Evolutionary conservation across 148 eudicot species (phyloP), one percentile per base, ranked within the genome.

Genomic region (Hydrangea macrophylla): DNA sequence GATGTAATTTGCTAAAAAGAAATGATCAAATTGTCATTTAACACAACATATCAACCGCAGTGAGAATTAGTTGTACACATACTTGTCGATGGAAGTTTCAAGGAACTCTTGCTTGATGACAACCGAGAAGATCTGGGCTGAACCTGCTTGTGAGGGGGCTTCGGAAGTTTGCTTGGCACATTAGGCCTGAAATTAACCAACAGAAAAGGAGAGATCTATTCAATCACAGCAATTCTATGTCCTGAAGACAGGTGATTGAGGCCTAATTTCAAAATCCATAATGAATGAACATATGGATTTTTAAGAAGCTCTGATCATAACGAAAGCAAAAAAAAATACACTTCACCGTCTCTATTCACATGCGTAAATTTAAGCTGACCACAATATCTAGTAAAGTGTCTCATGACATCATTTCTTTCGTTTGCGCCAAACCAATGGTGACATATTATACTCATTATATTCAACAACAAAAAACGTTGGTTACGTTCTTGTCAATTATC

Each of bases 71-170:
- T 28, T n/a, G n/a, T 58, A 24, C 8, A 65, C 84, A 24, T 88
- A 92, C 98, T 84, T 80, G n/a, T n/a, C n/a, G 98, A 73, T 64
- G 57, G 55, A 68, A 51, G 73, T 83, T 82, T 88, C 42, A 85
- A 69, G 63, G 90, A 67, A 64, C 81, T 70, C 70, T 75, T 85
- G 58, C 75, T 76, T 51, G 76, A 58, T 56, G 92, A 80, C 65
- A 70, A 64, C 62, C 70, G 88, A 58, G 86, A 79, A 70, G 88
- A 78, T 72, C 80, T 82, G 18, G 79, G 25, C 22, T 45, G 80
- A 57, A 64, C 73, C 64, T 72, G 92, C 83, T 79, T 90, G 65
- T 63, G 74, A 67, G 88, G 85, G 54, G 95, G 85, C 71, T 74
- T 90, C 31, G 95, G 96, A 70, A 86, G 75, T 77, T 83, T 88